Base-by-base conservation (phyloP, 805 yeast genomes). In the Cyberlindnera nakhonratchasimensis region DNA sequence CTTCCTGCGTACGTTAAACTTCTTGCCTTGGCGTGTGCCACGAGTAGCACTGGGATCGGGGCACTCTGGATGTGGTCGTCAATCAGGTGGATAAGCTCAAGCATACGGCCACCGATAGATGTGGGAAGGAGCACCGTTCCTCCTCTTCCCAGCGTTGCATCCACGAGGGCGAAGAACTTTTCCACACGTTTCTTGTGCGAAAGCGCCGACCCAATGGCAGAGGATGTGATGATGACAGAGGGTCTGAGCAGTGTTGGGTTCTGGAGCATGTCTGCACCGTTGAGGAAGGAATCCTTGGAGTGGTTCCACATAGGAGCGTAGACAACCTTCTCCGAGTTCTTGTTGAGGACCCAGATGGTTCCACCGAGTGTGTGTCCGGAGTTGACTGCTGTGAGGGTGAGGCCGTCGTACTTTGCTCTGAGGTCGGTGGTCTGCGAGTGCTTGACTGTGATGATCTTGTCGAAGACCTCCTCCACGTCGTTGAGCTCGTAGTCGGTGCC, bases 331-430 rank as follows among this genome's bases (percentile, higher is more conserved):
- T 91, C 97, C 14, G 81, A 75, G 47, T 83, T 80, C 42, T 81
- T 80, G 34, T 75, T 73, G 10, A 91, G 61, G 28, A 82, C 67
- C 97, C 97, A 90, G 34, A 90, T 78, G 0, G 95, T 79, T 12
- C 99, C 98, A 47, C 99, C 99, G 22, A 93, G 71, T 0, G 95
- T 73, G 58, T 87, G 96, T 4, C 99, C 99, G 0, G 97, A 82
- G 60, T 86, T 89, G 52, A 81, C 80, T 0, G 97, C 95, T 0
- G 95, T 81, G 18, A 91, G 66, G 4, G 77, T 69, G 28, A 82
- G 61, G 24, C 82, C 86, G 45, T 77, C 80, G 29, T 65, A 67
- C 40, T 70, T 74, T 7, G 82, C 88, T 44, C 79, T 66, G 37
- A 86, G 64, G 32, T 73, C 73, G 12, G 82, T 69, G 2, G 86